Conservation (phyloP, 805 yeast species). For the Wickerhamomyces hampshirensis region DNA sequence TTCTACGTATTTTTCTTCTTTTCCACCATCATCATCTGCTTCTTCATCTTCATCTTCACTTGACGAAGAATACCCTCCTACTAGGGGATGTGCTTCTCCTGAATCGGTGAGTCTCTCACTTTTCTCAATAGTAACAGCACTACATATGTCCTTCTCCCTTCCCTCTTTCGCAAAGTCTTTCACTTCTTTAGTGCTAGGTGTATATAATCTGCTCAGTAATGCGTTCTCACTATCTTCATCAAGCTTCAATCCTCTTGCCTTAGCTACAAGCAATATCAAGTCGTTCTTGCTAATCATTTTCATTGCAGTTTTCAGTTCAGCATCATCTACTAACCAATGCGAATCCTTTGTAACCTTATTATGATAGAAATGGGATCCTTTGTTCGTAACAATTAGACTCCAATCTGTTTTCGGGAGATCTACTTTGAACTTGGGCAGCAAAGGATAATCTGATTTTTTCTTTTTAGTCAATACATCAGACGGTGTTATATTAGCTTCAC, state of each 20-base stretch:
- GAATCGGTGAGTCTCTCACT: no score
- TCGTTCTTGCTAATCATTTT: constrained; percentile 24
- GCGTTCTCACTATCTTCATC: constrained; percentile 7
- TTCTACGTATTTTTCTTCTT: background rate
- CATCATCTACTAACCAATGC: constrained; percentile 33
- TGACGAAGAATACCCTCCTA: constrained; percentile 19
- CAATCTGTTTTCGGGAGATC: constrained; percentile 25
- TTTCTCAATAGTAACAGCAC: no score
- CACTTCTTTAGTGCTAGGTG: background rate
- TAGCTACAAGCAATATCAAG: constrained; percentile 31
- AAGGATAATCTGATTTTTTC: no score
- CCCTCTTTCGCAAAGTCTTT: constrained; percentile 1
- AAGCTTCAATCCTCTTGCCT: constrained; percentile 32
- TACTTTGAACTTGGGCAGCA: constrained; percentile 3
- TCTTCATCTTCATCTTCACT: constrained; percentile 15
- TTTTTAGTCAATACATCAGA: no score
- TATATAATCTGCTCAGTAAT: background rate
- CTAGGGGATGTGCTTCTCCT: background rate
- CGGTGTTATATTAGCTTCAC: no score
- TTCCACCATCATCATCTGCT: constrained; percentile 4
- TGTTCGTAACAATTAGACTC: constrained; percentile 36
- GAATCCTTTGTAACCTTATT: constrained; percentile 27
- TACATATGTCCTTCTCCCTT: background rate
- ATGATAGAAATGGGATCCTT: constrained; percentile 39
- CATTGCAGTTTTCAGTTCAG: constrained; percentile 23